Evolutionary conservation across 768 basidiomycete genomes (phyloP), one percentile per base, ranked within the genome.

Genomic region (Lentinus tigrinus): DNA sequence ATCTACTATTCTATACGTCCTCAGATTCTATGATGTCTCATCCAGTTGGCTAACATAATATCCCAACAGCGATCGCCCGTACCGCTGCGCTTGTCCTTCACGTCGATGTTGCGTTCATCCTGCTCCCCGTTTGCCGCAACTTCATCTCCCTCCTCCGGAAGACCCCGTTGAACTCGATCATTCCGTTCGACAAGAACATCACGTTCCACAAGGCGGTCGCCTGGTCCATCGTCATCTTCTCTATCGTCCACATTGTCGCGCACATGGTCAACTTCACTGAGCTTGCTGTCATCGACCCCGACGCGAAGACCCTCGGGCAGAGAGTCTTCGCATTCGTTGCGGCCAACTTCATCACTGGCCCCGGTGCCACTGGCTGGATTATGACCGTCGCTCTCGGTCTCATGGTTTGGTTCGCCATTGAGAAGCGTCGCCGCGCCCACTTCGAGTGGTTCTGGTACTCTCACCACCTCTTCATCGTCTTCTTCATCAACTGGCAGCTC

Each of bases 181-280:
- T 96, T 61, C 93, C 93, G 21, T 96, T 98, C 69, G 95, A 96
- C 79, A 90, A 94, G 78, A 93, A 89, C 70, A 85, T 97, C 72
- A 85, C 85, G 7, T 88, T 97, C 72, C 95, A 93, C 78, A 94
- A 93, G 71, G 85, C 90, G 59, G 90, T 90, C 3, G 95, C 84
- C 7, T 97, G 92, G 92, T 88, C 91, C 28, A 95, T 98, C 60
- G 88, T 94, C 52, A 73, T 84, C 46, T 89, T 87, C 66, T 82
- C 85, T 14, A 70, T 80, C 58, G 82, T 97, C 14, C 95, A 97
- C 73, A 85, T 87, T 60, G 67, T 77, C 38, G 90, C 93, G 2
- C 94, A 95, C 75, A 91, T 93, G 84, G 81, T 88, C 73, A 95
- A 95, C 76, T 91, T 92, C 67, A 78, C 77, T 61, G 79, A 80